These are phyloP conservation scores for Kurtzmaniella quercitrusa DNA, from an alignment of 1,139 yeast species.

Conservation along the genomic window DNA sequence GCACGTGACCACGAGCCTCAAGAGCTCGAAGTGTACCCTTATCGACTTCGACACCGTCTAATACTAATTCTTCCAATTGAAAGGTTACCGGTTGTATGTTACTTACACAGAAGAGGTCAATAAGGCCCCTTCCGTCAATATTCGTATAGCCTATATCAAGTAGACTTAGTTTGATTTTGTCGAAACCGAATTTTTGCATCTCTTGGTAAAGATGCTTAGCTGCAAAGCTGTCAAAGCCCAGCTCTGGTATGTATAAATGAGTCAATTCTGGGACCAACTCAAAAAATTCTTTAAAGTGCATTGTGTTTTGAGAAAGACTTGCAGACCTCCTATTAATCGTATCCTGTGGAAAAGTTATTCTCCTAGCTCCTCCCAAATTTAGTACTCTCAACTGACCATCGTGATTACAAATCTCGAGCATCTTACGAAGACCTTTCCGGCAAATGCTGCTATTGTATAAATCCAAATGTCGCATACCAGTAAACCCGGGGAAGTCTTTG, in stretches of 20 bases:
- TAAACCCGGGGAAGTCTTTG: slow-evolving; percentile 24
- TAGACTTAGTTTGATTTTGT: slow-evolving; percentile 15
- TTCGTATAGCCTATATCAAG: slow-evolving; percentile 38
- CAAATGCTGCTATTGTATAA: slow-evolving; percentile 32
- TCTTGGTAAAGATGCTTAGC: slow-evolving; percentile 29
- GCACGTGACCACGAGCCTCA: slow-evolving; percentile 17
- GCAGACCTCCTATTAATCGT: slow-evolving; percentile 10
- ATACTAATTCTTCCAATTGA: slow-evolving; percentile 19
- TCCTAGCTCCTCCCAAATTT: slow-evolving; percentile 31
- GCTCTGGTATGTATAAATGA: slow-evolving; percentile 28
- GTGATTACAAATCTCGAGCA: slow-evolving; percentile 21
- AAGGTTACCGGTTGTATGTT: slow-evolving; percentile 6
- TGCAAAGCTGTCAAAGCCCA: slow-evolving; percentile 36
- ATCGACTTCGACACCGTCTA: slow-evolving; percentile 36
- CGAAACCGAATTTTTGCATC: slow-evolving; percentile 15
- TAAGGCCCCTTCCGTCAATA: slow-evolving; percentile 39
- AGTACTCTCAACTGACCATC: slow-evolving; percentile 15
- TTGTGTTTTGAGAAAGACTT: slow-evolving; percentile 1
- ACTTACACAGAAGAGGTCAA: slow-evolving; percentile 23
- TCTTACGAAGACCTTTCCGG: slow-evolving; percentile 26
- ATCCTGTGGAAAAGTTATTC: slow-evolving; percentile 29
- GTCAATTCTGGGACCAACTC: slow-evolving; percentile 20
- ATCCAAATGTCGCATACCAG: slow-evolving; percentile 25
- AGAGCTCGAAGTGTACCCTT: slow-evolving; percentile 26
- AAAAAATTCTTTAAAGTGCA: slow-evolving; percentile 19